phyloP scores from a whole-genome alignment of 345 rosid genomes.

The Salix koriyanagi region DNA sequence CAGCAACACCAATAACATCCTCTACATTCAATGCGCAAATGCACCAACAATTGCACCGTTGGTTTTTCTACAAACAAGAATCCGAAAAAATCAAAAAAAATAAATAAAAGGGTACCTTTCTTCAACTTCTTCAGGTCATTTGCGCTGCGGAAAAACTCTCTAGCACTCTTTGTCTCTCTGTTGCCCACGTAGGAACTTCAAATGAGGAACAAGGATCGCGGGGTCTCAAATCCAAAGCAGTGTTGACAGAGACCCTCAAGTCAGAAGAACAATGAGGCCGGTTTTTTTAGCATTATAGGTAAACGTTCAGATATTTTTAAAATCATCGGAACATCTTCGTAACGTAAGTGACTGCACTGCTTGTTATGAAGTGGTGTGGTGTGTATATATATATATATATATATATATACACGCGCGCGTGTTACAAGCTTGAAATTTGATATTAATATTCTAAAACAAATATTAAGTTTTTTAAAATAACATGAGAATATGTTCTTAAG shows the following conservation, averaged over 20 bases:
- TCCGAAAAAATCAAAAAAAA: background rate
- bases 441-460: too few species aligned
- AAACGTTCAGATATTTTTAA: background rate
- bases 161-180: background rate
- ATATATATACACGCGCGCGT: too few species aligned
- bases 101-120: background rate
- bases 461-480: too few species aligned
- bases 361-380: too few species aligned
- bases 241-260: constrained; percentile 26
- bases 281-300: background rate
- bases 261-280: background rate
- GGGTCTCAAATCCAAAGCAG: constrained; percentile 31
- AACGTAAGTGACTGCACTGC: too few species aligned
- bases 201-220: constrained; percentile 41
- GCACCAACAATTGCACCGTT: background rate
- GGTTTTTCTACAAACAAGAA: background rate
- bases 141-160: background rate
- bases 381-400: too few species aligned
- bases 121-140: background rate
- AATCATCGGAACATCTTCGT: constrained; percentile 3
- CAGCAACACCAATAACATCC: background rate
- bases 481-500: too few species aligned
- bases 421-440: too few species aligned
- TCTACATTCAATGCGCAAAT: constrained; percentile 11
- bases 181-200: background rate